Conservation (phyloP, 345 rosid genomes). For the Luvunga scandens region DNA sequence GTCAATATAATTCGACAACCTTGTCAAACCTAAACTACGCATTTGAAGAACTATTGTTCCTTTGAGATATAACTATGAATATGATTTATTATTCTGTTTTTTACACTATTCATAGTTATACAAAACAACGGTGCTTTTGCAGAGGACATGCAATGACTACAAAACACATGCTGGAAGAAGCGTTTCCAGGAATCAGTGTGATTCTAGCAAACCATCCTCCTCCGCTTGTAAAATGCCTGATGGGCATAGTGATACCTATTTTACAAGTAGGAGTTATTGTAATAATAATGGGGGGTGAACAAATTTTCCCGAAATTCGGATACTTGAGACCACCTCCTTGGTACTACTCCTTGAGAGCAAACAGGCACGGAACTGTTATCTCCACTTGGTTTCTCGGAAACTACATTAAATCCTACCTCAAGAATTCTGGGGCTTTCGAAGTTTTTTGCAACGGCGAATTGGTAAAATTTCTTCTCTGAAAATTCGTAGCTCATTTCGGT, state of each 20-base stretch:
- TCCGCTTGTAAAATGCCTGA: conserved; percentile 8
- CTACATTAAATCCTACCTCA: conserved; percentile 24
- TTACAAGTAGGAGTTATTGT: conserved; percentile 25
- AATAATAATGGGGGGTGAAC: conserved; percentile 27
- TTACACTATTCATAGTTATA: too few species aligned
- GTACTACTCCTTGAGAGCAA: conserved; percentile 24
- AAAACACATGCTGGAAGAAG: conserved; percentile 29
- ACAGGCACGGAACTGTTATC: conserved; percentile 24
- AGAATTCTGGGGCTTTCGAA: conserved; percentile 37
- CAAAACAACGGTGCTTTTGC: background rate
- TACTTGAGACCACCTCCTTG: conserved; percentile 23
- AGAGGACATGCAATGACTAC: conserved; percentile 26
- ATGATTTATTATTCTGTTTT: too few species aligned
- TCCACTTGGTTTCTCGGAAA: conserved; percentile 32
- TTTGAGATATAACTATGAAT: too few species aligned
- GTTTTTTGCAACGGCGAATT: conserved; percentile 25
- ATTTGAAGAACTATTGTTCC: too few species aligned
- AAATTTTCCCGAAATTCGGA: conserved; percentile 26
- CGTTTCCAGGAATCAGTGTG: conserved; percentile 31
- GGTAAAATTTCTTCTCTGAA: conserved; percentile 7
- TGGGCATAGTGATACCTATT: conserved; percentile 16
- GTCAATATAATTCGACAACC: too few species aligned
- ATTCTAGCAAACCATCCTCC: conserved; percentile 26
- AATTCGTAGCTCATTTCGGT: too few species aligned
- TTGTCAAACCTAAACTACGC: too few species aligned